These are phyloP conservation scores for Fennellomyces sp. DNA, from an alignment of 371 early-diverging fungal genomes.

Conservation along the genomic window DNA sequence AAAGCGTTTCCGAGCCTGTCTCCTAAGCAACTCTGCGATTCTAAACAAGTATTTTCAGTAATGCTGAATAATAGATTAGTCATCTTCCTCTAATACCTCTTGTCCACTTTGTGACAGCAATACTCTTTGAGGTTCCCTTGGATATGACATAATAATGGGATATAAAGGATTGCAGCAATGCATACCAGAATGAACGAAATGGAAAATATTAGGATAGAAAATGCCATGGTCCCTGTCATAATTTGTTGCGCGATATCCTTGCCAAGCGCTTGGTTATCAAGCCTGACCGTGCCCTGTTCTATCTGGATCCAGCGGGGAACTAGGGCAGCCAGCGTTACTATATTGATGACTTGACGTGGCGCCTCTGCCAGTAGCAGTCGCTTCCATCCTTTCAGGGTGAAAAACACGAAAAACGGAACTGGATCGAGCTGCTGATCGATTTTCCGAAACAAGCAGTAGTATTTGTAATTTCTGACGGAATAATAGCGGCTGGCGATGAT, in stretches of 20 bases:
- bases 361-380: constrained; percentile 84
- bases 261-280: constrained; percentile 28
- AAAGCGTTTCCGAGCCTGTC: constrained; percentile 21
- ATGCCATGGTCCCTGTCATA: constrained; percentile 47
- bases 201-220: constrained; percentile 38
- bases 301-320: constrained; percentile 34
- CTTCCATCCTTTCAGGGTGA: constrained; percentile 87
- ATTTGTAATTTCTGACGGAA: constrained; percentile 60
- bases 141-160: constrained; percentile 81
- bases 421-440: constrained; percentile 71
- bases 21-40: constrained; percentile 19
- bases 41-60: constrained; percentile 8
- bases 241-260: constrained; percentile 28
- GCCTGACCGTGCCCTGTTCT: constrained; percentile 11
- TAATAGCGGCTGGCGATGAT: constrained; percentile 71
- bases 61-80: no score
- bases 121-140: constrained; percentile 92
- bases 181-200: constrained; percentile 62
- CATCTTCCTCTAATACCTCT: no score
- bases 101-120: constrained; percentile 91
- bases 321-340: constrained; percentile 36
- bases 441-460: constrained; percentile 81
- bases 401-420: constrained; percentile 86
- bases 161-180: constrained; percentile 72
- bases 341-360: constrained; percentile 77